phyloP scores from a whole-genome alignment of 345 rosid species.

The Camelina hispida region DNA sequence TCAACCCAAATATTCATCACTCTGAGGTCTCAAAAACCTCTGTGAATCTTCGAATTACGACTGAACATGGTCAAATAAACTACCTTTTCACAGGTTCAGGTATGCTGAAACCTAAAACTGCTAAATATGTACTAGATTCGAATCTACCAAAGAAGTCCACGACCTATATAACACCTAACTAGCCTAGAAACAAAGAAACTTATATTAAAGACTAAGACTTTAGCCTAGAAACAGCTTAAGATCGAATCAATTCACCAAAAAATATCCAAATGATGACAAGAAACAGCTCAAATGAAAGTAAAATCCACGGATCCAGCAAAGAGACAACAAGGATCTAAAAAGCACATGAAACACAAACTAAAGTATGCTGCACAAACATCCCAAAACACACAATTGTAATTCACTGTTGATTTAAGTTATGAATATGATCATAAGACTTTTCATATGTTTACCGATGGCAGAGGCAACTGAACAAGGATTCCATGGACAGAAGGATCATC shows the following conservation, averaged over 20 bases:
- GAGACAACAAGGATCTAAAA: no score
- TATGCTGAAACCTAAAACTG: neutral
- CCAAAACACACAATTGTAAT: neutral
- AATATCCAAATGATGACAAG: neutral
- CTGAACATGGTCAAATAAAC: constrained; percentile 1
- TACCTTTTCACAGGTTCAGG: neutral
- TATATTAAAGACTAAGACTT: constrained; percentile 14
- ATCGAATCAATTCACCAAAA: constrained; percentile 26
- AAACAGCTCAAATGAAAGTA: constrained; percentile 20
- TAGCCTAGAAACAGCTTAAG: constrained; percentile 15
- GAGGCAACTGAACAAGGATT: constrained; percentile 89
- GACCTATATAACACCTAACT: constrained; percentile 3
- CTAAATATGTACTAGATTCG: constrained; percentile 8
- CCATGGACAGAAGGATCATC: constrained; percentile 79
- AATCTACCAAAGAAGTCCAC: constrained; percentile 2
- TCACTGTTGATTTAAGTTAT: neutral
- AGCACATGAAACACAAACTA: no score
- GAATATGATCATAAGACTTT: neutral
- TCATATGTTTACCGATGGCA: constrained; percentile 71
- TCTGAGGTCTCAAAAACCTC: neutral
- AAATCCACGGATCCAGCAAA: constrained; percentile 33
- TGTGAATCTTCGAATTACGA: neutral
- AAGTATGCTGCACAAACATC: constrained; percentile 61
- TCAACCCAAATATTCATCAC: constrained; percentile 2
- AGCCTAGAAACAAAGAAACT: constrained; percentile 25